Conservation (phyloP, 192 early-diverging fungal species). For the Entophlyctis luteolus region DNA sequence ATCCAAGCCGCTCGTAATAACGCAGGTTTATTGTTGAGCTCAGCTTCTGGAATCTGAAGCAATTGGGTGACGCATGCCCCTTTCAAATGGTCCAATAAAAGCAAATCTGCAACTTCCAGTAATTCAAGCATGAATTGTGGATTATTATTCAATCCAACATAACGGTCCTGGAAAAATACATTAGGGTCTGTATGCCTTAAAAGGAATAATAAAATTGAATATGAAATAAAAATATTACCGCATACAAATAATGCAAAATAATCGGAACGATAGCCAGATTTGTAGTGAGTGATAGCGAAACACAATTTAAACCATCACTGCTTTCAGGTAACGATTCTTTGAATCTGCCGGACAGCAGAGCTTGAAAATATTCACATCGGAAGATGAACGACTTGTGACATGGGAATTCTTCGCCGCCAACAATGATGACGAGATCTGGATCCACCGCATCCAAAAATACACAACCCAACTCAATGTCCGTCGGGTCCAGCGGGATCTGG, state of each 20-base stretch:
- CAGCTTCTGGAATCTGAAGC: not conserved
- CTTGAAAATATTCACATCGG: slow-evolving; percentile 46
- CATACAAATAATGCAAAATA: slow-evolving; percentile 49
- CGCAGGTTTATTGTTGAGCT: slow-evolving; percentile 25
- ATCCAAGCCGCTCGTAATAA: slow-evolving; percentile 37
- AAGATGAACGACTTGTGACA: slow-evolving; percentile 44
- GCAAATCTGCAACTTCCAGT: slow-evolving; percentile 45
- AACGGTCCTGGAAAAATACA: slow-evolving; percentile 10
- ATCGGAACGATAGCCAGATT: slow-evolving; percentile 26
- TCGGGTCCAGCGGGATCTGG: too few species aligned
- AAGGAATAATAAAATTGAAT: not conserved
- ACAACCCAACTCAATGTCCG: not conserved
- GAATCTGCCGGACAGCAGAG: slow-evolving; percentile 39
- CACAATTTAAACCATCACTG: not conserved
- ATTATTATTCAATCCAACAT: slow-evolving; percentile 1
- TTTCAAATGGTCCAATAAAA: slow-evolving; percentile 45
- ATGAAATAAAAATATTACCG: slow-evolving; percentile 30
- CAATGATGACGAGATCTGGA: slow-evolving; percentile 38
- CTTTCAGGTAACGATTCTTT: slow-evolving; percentile 20
- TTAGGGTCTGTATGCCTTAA: not conserved
- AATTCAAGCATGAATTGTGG: slow-evolving; percentile 35
- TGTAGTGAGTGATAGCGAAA: not conserved
- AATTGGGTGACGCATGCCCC: slow-evolving; percentile 39
- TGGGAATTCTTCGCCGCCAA: slow-evolving; percentile 32
- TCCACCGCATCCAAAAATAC: slow-evolving; percentile 9